Evolutionary conservation across 495 filamentous ascomycete genomes (phyloP).

Genomic region (Lasiosphaeris hirsuta): DNA sequence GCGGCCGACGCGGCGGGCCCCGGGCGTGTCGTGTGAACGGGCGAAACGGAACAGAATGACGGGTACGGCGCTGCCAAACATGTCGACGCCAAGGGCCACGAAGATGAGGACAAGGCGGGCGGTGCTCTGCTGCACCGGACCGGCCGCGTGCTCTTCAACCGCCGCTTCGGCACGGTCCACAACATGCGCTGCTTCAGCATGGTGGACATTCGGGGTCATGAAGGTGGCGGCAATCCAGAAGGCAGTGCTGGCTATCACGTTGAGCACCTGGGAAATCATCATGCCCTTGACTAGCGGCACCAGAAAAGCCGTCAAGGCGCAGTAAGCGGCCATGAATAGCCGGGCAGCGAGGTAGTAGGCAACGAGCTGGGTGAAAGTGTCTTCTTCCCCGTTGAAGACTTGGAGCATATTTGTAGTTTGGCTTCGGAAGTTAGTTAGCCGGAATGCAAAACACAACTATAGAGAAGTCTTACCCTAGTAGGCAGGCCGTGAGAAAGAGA

Average conservation of each 20-base stretch:
- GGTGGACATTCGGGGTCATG: slow-evolving; percentile 32
- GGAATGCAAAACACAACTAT: background rate
- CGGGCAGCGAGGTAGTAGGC: slow-evolving; percentile 54
- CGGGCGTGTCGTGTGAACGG: slow-evolving; percentile 14
- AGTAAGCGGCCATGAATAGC: slow-evolving; percentile 46
- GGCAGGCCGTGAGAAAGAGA: slow-evolving; percentile 52
- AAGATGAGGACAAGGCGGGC: slow-evolving; percentile 43
- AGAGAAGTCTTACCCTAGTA: slow-evolving; percentile 39
- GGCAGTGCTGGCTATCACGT: slow-evolving; percentile 36
- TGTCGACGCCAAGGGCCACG: slow-evolving; percentile 47
- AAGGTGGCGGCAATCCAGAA: slow-evolving; percentile 53
- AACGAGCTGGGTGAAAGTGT: slow-evolving; percentile 51
- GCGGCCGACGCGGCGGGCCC: slow-evolving; percentile 29
- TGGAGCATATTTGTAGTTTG: slow-evolving; percentile 57
- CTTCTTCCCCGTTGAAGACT: slow-evolving; percentile 35
- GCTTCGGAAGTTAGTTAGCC: slow-evolving; percentile 16
- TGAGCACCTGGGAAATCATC: slow-evolving; percentile 45
- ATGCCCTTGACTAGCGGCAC: slow-evolving; percentile 53
- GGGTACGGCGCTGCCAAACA: slow-evolving; percentile 34
- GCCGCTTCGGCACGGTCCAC: background rate
- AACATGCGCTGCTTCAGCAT: slow-evolving; percentile 29
- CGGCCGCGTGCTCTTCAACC: background rate
- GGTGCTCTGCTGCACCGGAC: background rate
- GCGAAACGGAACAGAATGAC: slow-evolving; percentile 29
- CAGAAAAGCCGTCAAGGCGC: slow-evolving; percentile 37